Percentiles rank a stretch among this genome's conserved stretches.
Evolutionary conservation across 1,139 yeast genomes (phyloP).

Genomic region (Candida tetrigidarum): DNA sequence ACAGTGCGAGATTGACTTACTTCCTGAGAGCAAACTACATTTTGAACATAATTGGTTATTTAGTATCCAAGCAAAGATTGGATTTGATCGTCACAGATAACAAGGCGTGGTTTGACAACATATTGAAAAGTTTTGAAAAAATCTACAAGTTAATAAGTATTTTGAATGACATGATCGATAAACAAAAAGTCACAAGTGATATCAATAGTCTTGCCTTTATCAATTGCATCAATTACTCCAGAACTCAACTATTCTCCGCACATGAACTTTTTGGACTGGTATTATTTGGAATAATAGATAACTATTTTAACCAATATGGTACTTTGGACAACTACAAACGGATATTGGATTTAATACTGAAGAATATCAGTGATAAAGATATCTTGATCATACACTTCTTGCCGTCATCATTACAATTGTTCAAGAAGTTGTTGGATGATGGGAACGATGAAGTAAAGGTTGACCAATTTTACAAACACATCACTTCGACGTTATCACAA

Average conservation of each 20-base stretch:
- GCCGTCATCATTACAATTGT: constrained; percentile 59
- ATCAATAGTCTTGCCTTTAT: constrained; percentile 52
- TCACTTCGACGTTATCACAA: constrained; percentile 21
- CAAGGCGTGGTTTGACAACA: constrained; percentile 34
- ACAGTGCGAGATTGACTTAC: constrained; percentile 73
- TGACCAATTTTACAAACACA: constrained; percentile 30
- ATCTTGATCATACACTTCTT: constrained; percentile 63
- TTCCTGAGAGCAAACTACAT: constrained; percentile 73
- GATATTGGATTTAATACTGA: constrained; percentile 32
- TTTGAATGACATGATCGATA: constrained; percentile 67
- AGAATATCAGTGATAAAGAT: constrained; percentile 60
- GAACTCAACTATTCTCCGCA: constrained; percentile 62
- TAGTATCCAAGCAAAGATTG: constrained; percentile 41
- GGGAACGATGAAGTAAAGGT: constrained; percentile 26
- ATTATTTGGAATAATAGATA: constrained; percentile 52
- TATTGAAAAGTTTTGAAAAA: constrained; percentile 57
- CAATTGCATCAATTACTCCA: constrained; percentile 59
- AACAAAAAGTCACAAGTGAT: constrained; percentile 54
- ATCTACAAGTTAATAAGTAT: constrained; percentile 59
- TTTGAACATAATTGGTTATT: constrained; percentile 67
- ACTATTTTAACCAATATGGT: constrained; percentile 36
- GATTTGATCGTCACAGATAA: constrained; percentile 24
- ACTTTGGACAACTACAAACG: constrained; percentile 37
- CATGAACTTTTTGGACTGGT: constrained; percentile 78
- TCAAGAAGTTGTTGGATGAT: constrained; percentile 30